Evolutionary conservation across 2,329 filamentous ascomycete genomes (phyloP), one percentile per base, ranked within the genome.

Genomic region (Calonectria hawksworthii): DNA sequence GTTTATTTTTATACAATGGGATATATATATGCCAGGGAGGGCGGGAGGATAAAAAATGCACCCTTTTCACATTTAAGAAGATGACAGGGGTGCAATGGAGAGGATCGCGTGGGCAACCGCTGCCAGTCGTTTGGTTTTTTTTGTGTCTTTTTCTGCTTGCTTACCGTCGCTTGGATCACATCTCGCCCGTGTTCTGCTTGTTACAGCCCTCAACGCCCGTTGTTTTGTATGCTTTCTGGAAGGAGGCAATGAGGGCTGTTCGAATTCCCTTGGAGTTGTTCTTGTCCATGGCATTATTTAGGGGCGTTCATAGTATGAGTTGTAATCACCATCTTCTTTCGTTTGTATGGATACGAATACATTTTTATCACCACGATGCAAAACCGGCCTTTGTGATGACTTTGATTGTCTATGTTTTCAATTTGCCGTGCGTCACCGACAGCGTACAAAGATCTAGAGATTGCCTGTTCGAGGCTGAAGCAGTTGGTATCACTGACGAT

Each of bases 291-390:
- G 79, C 79, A 81, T 81, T 67, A 77, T 72, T 79, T 78, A 74
- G 79, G 77, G 80, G 80, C 80, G 80, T 81, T 80, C 51, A 66
- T 79, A 80, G 74, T 81, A 81, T 79, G 80, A 81, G 61, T 75
- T 81, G 80, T 80, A 81, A 81, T 81, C 71, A 80, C 36, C 73
- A 78, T 75, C 52, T 73, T 78, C 74, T 70, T 75, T 80, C 68
- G 51, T 32, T 69, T 65, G 18, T 47, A 63, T 23, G 34, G 56
- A 41, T 63, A 63, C 34, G 56, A 63, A 63, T 63, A 63, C n/a
- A 21, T 26, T 41, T 41, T n/a, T 30, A 3, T 26, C 23, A 63
- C 36, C 23, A 47, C 11, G n/a, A 28, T 63, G 34, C 32, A 26
- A 18, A 26, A 18, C 10, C 7, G 7, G 5, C 23, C 14, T 28